Evolutionary conservation across 306 rosid species (phyloP).

Genomic region (Betula pendula): DNA sequence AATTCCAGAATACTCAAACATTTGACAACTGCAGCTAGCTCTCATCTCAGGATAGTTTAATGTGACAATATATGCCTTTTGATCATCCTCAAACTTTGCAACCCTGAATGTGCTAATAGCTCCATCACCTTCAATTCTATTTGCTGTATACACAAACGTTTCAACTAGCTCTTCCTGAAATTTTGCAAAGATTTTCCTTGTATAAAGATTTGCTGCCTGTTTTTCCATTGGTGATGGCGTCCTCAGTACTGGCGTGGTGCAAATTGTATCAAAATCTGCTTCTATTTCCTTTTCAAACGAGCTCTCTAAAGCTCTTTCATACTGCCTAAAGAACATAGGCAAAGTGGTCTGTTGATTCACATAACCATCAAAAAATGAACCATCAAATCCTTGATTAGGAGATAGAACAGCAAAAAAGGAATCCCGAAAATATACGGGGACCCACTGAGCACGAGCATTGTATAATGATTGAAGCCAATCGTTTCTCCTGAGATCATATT

Average conservation of each 20-base stretch:
- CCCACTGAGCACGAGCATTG: slow-evolving; percentile 83
- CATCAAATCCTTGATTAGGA: slow-evolving; percentile 65
- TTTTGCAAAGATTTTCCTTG: slow-evolving; percentile 73
- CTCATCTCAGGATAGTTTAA: slow-evolving; percentile 72
- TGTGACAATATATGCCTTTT: slow-evolving; percentile 66
- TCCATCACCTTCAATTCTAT: slow-evolving; percentile 85
- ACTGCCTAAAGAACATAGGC: slow-evolving; percentile 90
- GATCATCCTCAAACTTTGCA: slow-evolving; percentile 88
- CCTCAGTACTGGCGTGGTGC: slow-evolving; percentile 69
- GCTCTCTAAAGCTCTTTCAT: slow-evolving; percentile 78
- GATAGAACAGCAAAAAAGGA: slow-evolving; percentile 71
- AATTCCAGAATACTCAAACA: slow-evolving; percentile 94
- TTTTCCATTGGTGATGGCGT: slow-evolving; percentile 98
- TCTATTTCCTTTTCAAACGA: slow-evolving; percentile 83
- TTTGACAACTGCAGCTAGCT: slow-evolving; percentile 89
- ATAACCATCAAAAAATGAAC: slow-evolving; percentile 81
- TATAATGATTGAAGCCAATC: slow-evolving; percentile 85
- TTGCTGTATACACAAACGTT: slow-evolving; percentile 89
- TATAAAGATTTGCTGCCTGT: slow-evolving; percentile 85
- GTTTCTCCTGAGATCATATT: slow-evolving; percentile 71
- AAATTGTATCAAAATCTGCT: slow-evolving; percentile 81
- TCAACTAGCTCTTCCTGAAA: slow-evolving; percentile 96
- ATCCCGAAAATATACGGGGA: slow-evolving; percentile 81
- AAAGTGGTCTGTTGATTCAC: slow-evolving; percentile 80
- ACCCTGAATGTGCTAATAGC: slow-evolving; percentile 80